A percentile compares a stretch with the other conserved stretches of the same genome.
Evolutionary conservation across 345 rosid genomes (phyloP).

Genomic region (Odontarrhena argentea): DNA sequence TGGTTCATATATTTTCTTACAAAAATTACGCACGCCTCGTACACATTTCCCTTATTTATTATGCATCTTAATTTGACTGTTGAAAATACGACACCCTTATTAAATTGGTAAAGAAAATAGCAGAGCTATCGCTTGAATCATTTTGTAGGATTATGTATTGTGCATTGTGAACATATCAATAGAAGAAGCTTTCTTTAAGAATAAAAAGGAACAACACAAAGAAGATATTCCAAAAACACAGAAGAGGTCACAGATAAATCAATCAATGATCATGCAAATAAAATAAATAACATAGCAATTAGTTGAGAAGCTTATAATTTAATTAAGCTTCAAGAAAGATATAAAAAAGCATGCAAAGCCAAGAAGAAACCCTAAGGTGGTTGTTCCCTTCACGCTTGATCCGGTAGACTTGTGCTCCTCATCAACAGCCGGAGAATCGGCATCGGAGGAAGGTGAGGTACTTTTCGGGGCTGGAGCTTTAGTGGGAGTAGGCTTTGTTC

Average conservation of each 20-base stretch:
- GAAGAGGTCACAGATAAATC: not conserved
- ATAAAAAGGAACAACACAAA: not conserved
- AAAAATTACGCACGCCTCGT: too few relatives aligned
- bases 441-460: slow-evolving; percentile 31
- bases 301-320: not conserved
- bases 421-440: slow-evolving; percentile 38
- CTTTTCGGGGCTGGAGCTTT: slow-evolving; percentile 43
- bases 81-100: too few relatives aligned
- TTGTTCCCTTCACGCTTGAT: slow-evolving; percentile 36
- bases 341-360: slow-evolving; percentile 47
- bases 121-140: too few relatives aligned
- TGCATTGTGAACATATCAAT: too few relatives aligned
- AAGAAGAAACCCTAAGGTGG: slow-evolving; percentile 41
- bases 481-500: slow-evolving; percentile 39
- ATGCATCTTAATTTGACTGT: too few relatives aligned
- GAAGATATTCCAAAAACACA: not conserved
- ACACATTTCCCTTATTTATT: too few relatives aligned
- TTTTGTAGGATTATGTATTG: too few relatives aligned
- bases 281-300: not conserved
- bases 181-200: too few relatives aligned
- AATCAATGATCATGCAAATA: not conserved
- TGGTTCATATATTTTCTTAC: too few relatives aligned
- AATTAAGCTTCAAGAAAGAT: not conserved
- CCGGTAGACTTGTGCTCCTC: slow-evolving; percentile 27
- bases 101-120: too few relatives aligned